These are phyloP conservation scores for Saturnispora saitoi DNA, from an alignment of 805 yeast genomes.

Conservation along the genomic window DNA sequence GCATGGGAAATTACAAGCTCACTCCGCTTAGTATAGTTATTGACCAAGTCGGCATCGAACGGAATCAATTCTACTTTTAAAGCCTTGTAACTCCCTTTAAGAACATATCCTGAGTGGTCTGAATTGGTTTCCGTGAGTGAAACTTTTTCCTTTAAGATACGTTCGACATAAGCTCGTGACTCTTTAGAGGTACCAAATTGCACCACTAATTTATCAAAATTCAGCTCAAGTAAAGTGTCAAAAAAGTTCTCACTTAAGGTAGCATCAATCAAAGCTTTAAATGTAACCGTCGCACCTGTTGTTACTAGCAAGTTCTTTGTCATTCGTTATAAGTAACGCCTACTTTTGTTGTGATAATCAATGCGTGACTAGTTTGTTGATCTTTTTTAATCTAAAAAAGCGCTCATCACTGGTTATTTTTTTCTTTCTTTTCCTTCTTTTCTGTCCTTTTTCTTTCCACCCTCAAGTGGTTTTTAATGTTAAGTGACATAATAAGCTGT, in stretches of 20 bases:
- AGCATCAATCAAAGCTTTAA: constrained; percentile 45
- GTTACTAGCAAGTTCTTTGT: constrained; percentile 44
- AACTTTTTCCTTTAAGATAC: neutral
- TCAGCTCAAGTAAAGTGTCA: constrained; percentile 25
- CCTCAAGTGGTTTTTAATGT: too few relatives aligned
- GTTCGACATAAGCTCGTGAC: constrained; percentile 5
- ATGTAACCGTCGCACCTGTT: constrained; percentile 89
- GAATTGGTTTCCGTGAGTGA: neutral
- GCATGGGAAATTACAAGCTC: constrained; percentile 81
- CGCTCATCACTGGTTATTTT: too few relatives aligned
- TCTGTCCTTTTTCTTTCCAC: too few relatives aligned
- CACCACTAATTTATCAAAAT: constrained; percentile 36
- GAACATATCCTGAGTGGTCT: neutral
- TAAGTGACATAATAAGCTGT: too few relatives aligned
- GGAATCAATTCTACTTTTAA: constrained; percentile 32
- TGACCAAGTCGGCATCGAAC: constrained; percentile 35
- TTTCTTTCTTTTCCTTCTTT: too few relatives aligned
- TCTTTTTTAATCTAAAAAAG: too few relatives aligned
- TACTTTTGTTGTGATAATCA: too few relatives aligned
- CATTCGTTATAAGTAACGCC: neutral
- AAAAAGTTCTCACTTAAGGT: constrained; percentile 32
- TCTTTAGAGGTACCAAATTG: constrained; percentile 45
- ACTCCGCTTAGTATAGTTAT: constrained; percentile 34
- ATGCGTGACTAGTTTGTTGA: neutral
- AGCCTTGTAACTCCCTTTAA: neutral